Evolutionary conservation across 352 stramenopile genomes (phyloP), one percentile per base, ranked within the genome.

Genomic region (Aphanomyces invadans): DNA sequence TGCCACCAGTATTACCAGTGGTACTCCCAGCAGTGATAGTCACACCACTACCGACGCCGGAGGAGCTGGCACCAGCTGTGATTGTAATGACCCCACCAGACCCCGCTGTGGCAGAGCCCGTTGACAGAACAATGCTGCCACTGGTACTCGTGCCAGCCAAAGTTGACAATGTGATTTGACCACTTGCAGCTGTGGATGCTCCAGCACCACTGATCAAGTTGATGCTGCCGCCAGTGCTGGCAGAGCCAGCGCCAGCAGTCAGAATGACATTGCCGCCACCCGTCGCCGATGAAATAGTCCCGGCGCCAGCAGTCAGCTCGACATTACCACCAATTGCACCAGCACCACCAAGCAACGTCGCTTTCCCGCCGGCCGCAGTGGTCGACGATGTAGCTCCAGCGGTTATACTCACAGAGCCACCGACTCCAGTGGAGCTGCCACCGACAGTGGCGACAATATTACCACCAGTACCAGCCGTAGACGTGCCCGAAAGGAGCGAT

Each of bases 1-100:
- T 25, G 21, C 73, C 69, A 15, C 77, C 77, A 23, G 67, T 70
- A 32, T 51, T 52, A 11, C 63, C 69, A 25, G 57, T 71, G 57
- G 68, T 81, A 49, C 74, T 68, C 42, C 77, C 77, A 62, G 77
- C 73, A 21, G 69, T 73, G 21, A 86, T 55, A 5, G 74, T 74
- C 39, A 65, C 59, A 52, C 17, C 17, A 28, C 59, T 65, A 12
- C 59, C 59, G 9, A 31, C 39, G 5, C 31, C 59, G n/a, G 46
- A 42, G 19, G 59, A 65, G 29, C 59, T 65, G 26, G 59, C 23
- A 31, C 59, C 59, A 1, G 59, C 59, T 15, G 59, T 33, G 21
- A 65, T 53, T 39, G 2, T 15, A 23, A 83, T 71, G 25, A 61
- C 39, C 23, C 76, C 76, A 39, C 71, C 75, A 19, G 51, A 75